Conservation (phyloP, 441 rosid genomes). For the Adansonia rubrostipa region DNA sequence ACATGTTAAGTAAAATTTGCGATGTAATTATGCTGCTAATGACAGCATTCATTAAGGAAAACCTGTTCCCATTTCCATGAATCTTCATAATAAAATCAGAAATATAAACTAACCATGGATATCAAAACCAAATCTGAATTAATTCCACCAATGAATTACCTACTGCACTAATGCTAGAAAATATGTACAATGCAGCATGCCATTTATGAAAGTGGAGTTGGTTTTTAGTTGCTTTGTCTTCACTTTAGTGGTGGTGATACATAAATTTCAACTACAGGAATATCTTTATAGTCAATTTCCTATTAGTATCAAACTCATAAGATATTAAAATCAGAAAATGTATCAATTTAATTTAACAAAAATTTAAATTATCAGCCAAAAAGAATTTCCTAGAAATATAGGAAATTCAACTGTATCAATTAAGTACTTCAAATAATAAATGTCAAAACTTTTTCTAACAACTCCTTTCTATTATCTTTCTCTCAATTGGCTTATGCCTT, state of each 20-base stretch:
- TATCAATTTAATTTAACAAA: too few relatives aligned
- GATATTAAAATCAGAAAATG: neutral
- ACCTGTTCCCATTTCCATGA: neutral
- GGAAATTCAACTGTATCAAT: neutral
- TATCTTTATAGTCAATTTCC: neutral
- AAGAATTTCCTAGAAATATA: neutral
- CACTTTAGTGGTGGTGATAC: neutral
- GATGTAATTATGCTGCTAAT: neutral
- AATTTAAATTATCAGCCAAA: too few relatives aligned
- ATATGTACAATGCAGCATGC: neutral
- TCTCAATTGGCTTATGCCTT: neutral
- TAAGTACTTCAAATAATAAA: neutral
- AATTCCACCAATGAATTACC: neutral
- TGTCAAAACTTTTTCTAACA: neutral
- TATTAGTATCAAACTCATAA: neutral
- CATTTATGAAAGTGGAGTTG: neutral
- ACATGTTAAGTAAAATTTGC: neutral
- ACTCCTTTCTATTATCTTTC: neutral
- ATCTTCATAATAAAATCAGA: neutral
- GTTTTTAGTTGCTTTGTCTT: neutral
- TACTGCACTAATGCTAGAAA: neutral
- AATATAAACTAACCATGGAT: neutral
- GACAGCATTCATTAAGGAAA: neutral
- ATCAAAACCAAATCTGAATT: neutral
- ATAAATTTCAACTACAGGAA: neutral